A percentile compares a stretch with the other conserved stretches of the same genome.
Evolutionary conservation across 2,329 filamentous ascomycete genomes (phyloP).

Genomic region (Fusarium hostae): DNA sequence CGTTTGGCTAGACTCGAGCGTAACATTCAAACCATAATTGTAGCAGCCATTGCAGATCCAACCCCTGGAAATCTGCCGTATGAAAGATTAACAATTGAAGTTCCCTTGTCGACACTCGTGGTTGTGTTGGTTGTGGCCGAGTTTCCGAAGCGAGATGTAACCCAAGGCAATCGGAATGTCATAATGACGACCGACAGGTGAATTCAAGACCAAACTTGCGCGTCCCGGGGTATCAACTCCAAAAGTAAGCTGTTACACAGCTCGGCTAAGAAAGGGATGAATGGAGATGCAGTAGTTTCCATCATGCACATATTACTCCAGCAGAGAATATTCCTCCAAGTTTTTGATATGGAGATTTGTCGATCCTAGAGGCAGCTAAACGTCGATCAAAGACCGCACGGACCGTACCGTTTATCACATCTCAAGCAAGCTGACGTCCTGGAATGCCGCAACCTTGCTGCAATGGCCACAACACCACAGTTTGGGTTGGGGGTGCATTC

Average conservation of each 20-base stretch:
- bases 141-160: slow-evolving; percentile 6
- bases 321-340: slow-evolving; percentile 8
- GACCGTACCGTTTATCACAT: slow-evolving; percentile 35
- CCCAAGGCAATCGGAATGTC: slow-evolving; percentile 32
- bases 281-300: not conserved
- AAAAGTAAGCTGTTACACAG: slow-evolving; percentile 2
- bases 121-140: slow-evolving; percentile 11
- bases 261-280: slow-evolving; percentile 6
- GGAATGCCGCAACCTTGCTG: slow-evolving; percentile 30
- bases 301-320: not conserved
- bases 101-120: slow-evolving; percentile 2
- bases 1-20: not conserved
- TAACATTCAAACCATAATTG: not conserved
- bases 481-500: slow-evolving; percentile 26
- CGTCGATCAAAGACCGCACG: slow-evolving; percentile 36
- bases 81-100: not conserved
- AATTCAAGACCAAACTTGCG: slow-evolving; percentile 2
- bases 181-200: slow-evolving; percentile 29
- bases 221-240: not conserved
- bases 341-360: slow-evolving; percentile 16
- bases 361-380: slow-evolving; percentile 31
- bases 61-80: slow-evolving; percentile 6
- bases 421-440: slow-evolving; percentile 7
- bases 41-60: not conserved
- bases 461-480: slow-evolving; percentile 27